Conservation (phyloP, 2,329 filamentous ascomycete genomes). For the Aureobasidium sp. region DNA sequence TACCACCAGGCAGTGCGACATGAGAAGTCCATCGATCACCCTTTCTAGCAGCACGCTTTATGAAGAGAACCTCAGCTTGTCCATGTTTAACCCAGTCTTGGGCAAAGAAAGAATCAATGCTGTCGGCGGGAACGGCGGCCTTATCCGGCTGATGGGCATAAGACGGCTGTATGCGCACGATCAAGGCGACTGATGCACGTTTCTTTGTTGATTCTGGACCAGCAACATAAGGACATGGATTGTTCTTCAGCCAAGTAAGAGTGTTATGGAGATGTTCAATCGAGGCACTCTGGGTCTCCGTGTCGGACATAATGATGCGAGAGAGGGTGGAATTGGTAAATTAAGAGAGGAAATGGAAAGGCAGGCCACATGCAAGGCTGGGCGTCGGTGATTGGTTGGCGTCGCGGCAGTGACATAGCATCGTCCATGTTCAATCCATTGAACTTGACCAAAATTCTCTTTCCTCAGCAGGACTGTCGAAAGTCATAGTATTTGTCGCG, state of each 20-base stretch:
- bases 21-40: constrained; percentile 63
- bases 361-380: neutral
- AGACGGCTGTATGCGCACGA: constrained; percentile 53
- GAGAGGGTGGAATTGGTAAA: neutral
- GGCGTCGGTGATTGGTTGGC: constrained; percentile 5
- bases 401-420: neutral
- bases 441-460: neutral
- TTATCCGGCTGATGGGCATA: constrained; percentile 43
- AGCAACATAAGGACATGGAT: constrained; percentile 41
- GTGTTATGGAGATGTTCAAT: constrained; percentile 33
- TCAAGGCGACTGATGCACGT: constrained; percentile 57
- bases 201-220: constrained; percentile 44
- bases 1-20: constrained; percentile 59
- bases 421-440: neutral
- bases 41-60: constrained; percentile 56
- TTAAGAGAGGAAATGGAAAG: neutral
- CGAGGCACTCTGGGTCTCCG: constrained; percentile 18
- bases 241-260: constrained; percentile 32
- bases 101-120: constrained; percentile 49
- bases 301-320: neutral
- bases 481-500: neutral
- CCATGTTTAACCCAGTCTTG: constrained; percentile 58
- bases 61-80: constrained; percentile 59
- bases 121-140: constrained; percentile 17
- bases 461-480: neutral